Percentiles rank a stretch among this genome's conserved stretches.
These are phyloP conservation scores for Didymella segeticola DNA, from an alignment of 2,329 filamentous ascomycete genomes.

Conservation along the genomic window DNA sequence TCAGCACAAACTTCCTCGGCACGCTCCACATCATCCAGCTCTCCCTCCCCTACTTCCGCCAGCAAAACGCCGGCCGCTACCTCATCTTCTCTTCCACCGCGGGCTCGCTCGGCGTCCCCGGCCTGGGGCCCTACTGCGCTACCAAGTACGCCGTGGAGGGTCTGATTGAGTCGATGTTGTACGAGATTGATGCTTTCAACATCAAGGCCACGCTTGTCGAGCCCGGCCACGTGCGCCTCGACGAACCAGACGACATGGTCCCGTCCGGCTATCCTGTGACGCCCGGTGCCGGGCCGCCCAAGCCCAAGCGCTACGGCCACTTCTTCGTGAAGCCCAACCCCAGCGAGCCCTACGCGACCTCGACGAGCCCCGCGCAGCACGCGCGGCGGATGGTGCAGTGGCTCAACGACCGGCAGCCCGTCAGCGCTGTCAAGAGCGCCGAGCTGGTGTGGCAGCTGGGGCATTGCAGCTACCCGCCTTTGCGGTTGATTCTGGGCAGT, in stretches of 20 bases:
- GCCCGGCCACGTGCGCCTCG: conserved; percentile 84
- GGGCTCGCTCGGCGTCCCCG: conserved; percentile 91
- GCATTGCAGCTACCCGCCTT: conserved; percentile 91
- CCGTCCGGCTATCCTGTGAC: conserved; percentile 29
- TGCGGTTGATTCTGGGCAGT: conserved; percentile 84
- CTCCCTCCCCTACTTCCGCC: conserved; percentile 85
- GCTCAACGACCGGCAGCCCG: conserved; percentile 90
- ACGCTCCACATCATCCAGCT: conserved; percentile 91
- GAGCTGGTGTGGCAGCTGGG: conserved; percentile 93
- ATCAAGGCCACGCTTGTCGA: conserved; percentile 94
- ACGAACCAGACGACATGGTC: conserved; percentile 69
- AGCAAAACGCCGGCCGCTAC: conserved; percentile 77
- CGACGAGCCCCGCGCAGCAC: conserved; percentile 84
- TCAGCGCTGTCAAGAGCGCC: conserved; percentile 89
- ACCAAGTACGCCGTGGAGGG: conserved; percentile 98
- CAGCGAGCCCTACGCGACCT: conserved; percentile 76
- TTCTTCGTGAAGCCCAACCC: conserved; percentile 86
- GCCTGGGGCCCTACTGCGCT: conserved; percentile 91
- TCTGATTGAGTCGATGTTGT: conserved; percentile 93
- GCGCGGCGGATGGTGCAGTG: conserved; percentile 91
- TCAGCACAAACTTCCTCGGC: conserved; percentile 97
- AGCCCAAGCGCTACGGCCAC: conserved; percentile 83
- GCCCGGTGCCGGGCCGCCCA: conserved; percentile 42
- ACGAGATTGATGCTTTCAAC: conserved; percentile 90
- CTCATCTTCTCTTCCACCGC: conserved; percentile 94